Evolutionary conservation across 306 rosid species (phyloP), one percentile per base, ranked within the genome.

Genomic region (Bauhinia variegata): DNA sequence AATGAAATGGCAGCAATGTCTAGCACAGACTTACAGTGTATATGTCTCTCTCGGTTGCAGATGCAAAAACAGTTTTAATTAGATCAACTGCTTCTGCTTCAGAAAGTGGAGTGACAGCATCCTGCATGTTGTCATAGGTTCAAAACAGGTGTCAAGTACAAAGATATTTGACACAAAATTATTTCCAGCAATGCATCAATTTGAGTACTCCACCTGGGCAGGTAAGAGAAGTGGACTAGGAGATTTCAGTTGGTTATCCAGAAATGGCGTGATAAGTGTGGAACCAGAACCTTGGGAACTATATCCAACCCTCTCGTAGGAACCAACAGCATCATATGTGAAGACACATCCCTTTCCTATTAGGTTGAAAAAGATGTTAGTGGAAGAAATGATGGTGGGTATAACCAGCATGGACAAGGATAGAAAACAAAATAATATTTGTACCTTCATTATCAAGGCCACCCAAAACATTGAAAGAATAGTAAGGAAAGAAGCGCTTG

Each of bases 311-410:
- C 95, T 90, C 89, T 93, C 99, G 16, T 93, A 93, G 71, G 99
- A 93, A 67, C 99, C 99, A 78, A 93, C 99, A 80, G 97, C 99
- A 79, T 93, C 99, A 59, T 93, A 93, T 48, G 99, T 93, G 85
- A 85, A 93, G 73, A 93, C 99, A 58, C 99, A 93, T 64, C 99
- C 99, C 92, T 90, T 93, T 32, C 99, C 99, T 91, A 68, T 73
- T 13, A 55, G 73, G 56, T 58, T 64, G 37, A 75, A 50, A 53
- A 23, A 36, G 58, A 38, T 17, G 18, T 72, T 19, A 72, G 71
- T 61, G 51, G 51, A 51, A 17, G 31, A 13, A 57, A 44, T 18
- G 41, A 37, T 37, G 13, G n/a, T n/a, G 59, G 62, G 44, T 36
- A 23, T 23, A 23, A 23, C 28, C 28, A 23, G 28, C 51, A 54